phyloP scores from a whole-genome alignment of 495 filamentous ascomycete genomes.

The Neurospora africana region DNA sequence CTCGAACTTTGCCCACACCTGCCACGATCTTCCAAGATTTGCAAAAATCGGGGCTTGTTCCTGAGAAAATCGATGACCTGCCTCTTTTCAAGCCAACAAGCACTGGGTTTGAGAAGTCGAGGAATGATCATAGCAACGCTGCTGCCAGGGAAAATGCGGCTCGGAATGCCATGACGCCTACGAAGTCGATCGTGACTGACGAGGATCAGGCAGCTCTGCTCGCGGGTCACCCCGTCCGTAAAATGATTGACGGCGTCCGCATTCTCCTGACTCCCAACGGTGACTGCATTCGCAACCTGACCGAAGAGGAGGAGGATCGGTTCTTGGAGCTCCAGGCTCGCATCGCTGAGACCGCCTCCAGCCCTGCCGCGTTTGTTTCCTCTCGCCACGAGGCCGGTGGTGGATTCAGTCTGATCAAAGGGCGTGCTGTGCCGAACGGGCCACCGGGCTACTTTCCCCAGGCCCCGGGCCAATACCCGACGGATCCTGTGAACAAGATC shows the following conservation, averaged over 20 bases:
- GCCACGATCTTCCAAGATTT: conserved; percentile 26
- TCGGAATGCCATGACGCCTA: conserved; percentile 18
- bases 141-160: conserved; percentile 2
- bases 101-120: conserved; percentile 11
- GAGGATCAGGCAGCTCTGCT: conserved; percentile 39
- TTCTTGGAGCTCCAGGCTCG: conserved; percentile 64
- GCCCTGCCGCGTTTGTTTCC: conserved; percentile 39
- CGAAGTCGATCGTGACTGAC: conserved; percentile 39
- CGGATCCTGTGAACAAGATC: conserved; percentile 45
- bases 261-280: conserved; percentile 71
- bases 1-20: conserved; percentile 23
- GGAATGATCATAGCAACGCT: conserved; percentile 7
- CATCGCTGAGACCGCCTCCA: conserved; percentile 32
- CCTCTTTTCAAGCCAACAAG: conserved; percentile 25
- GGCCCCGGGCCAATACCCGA: conserved; percentile 27
- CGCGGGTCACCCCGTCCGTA: conserved; percentile 40
- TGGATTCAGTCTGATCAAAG: conserved; percentile 44
- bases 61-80: conserved; percentile 18
- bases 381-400: conserved; percentile 33
- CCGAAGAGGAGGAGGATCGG: conserved; percentile 61
- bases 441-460: conserved; percentile 42
- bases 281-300: conserved; percentile 65
- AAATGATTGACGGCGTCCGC: conserved; percentile 37
- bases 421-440: conserved; percentile 46
- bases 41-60: conserved; percentile 11